A percentile compares a stretch with the other conserved stretches of the same genome.
These are phyloP conservation scores for Geranomyces michiganensis DNA, from an alignment of 192 early-diverging fungal species.

Conservation along the genomic window DNA sequence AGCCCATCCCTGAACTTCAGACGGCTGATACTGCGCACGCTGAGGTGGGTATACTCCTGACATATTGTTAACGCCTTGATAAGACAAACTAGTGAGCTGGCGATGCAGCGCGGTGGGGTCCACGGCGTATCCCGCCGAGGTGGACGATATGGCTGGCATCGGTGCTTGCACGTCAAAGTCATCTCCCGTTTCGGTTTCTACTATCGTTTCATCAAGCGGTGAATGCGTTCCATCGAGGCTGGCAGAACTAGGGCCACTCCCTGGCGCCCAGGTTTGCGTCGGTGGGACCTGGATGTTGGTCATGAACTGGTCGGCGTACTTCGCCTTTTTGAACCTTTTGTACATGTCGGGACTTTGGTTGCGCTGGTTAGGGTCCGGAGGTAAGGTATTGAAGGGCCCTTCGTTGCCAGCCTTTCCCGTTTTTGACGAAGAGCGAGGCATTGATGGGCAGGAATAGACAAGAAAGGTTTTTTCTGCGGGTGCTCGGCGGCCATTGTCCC, in stretches of 20 bases:
- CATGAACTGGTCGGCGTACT: neutral
- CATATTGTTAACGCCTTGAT: neutral
- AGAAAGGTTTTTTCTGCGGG: no score
- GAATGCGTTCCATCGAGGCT: conserved; percentile 10
- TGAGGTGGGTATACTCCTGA: neutral
- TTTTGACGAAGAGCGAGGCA: no score
- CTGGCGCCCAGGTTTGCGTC: neutral
- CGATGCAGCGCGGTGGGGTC: conserved; percentile 3
- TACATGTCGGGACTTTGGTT: neutral
- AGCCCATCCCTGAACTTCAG: neutral
- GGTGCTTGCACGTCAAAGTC: neutral
- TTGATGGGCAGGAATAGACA: no score
- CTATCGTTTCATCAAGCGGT: conserved; percentile 2
- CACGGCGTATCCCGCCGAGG: neutral
- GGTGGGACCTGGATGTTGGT: neutral
- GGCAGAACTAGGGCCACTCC: conserved; percentile 1
- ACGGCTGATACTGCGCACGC: neutral
- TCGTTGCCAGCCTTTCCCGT: no score
- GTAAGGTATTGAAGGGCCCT: no score
- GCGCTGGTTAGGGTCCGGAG: no score
- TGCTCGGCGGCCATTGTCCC: no score
- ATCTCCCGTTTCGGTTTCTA: neutral
- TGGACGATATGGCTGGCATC: no score
- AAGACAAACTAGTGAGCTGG: neutral
- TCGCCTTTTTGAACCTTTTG: conserved; percentile 1